phyloP scores from a whole-genome alignment of 2,329 filamentous ascomycete genomes.

The Penicillium sp. region DNA sequence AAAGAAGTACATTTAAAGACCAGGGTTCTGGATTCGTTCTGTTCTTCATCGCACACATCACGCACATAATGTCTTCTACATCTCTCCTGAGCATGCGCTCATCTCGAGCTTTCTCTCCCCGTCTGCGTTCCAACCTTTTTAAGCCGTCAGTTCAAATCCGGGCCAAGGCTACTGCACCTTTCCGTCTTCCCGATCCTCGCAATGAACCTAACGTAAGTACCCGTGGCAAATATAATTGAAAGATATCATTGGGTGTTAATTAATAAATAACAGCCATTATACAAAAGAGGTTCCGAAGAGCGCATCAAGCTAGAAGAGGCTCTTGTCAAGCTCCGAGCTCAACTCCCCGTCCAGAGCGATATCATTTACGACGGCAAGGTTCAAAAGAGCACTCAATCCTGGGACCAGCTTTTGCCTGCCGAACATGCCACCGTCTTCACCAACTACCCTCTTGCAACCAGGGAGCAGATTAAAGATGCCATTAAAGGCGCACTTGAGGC shows the following conservation, averaged over 20 bases:
- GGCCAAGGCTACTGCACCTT: conserved; percentile 28
- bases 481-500: conserved; percentile 80
- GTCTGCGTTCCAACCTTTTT: conserved; percentile 9
- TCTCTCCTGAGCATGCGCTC: conserved; percentile 18
- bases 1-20: conserved; percentile 7
- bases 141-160: conserved; percentile 18
- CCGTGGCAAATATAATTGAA: neutral
- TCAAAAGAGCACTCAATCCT: conserved; percentile 23
- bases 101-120: conserved; percentile 13
- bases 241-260: too few species aligned
- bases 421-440: conserved; percentile 62
- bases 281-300: conserved; percentile 32
- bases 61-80: conserved; percentile 17
- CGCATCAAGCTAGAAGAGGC: conserved; percentile 34
- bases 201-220: conserved; percentile 39
- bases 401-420: conserved; percentile 29
- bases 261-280: conserved; percentile 20
- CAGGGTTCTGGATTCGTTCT: neutral
- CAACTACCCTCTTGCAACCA: conserved; percentile 76
- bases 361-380: conserved; percentile 30
- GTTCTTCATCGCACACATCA: neutral
- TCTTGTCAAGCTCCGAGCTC: conserved; percentile 31
- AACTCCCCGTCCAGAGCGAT: conserved; percentile 34
- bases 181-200: conserved; percentile 31
- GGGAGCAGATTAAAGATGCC: conserved; percentile 70